Percentiles rank a stretch among this genome's conserved stretches.
Conservation (phyloP, 1,284 basidiomycete species). For the Moesziomyces aphidis region DNA sequence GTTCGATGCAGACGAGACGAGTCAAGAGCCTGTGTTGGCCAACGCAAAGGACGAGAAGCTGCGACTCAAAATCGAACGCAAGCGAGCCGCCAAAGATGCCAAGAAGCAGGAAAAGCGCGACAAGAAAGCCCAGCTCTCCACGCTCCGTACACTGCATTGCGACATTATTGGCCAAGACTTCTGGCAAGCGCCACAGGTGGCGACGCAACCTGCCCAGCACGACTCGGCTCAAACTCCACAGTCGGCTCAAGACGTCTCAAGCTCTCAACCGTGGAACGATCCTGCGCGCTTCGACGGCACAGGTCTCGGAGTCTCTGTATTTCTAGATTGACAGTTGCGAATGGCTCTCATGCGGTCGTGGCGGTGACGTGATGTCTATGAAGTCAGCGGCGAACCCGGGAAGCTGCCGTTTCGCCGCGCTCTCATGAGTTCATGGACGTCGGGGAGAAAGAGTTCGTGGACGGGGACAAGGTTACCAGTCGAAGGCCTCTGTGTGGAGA, state of each 20-base stretch:
- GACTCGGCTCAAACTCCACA: neutral
- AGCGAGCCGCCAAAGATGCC: conserved; percentile 22
- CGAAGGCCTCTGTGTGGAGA: conserved; percentile 45
- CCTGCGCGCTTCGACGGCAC: conserved; percentile 22
- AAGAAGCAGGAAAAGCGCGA: conserved; percentile 35
- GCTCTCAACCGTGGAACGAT: conserved; percentile 23
- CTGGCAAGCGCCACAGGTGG: conserved; percentile 30
- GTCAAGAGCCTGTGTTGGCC: conserved; percentile 1
- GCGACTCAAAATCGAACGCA: conserved; percentile 19
- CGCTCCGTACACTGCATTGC: conserved; percentile 63
- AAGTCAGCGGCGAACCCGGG: no score
- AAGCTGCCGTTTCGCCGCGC: neutral
- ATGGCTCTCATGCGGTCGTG: neutral
- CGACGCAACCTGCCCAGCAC: neutral
- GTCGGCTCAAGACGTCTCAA: conserved; percentile 30
- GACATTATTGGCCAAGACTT: conserved; percentile 64
- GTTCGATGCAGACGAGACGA: neutral
- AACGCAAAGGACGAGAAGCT: conserved; percentile 42
- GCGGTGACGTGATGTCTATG: neutral
- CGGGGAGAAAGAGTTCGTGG: neutral
- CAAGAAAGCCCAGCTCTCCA: conserved; percentile 26
- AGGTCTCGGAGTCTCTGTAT: conserved; percentile 34
- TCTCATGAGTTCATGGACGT: neutral
- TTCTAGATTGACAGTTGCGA: conserved; percentile 21
- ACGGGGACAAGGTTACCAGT: conserved; percentile 13